A percentile compares a stretch with the other conserved stretches of the same genome.
phyloP scores from a whole-genome alignment of 352 stramenopile genomes.

The Pythium rhizo-oryzae region DNA sequence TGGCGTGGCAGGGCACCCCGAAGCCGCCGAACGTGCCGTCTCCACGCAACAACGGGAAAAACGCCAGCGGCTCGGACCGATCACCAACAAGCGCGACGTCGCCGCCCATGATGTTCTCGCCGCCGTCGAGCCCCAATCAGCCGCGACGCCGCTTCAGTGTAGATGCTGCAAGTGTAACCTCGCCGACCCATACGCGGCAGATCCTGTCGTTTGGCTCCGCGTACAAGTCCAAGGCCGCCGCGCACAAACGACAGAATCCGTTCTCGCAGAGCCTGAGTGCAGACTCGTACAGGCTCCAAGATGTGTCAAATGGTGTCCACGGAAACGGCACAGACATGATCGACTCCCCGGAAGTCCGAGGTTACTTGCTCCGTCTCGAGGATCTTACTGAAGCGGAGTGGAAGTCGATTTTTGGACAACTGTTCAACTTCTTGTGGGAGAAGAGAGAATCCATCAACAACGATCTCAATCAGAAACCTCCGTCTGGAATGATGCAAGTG shows the following conservation, averaged over 20 bases:
- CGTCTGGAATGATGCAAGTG: neutral
- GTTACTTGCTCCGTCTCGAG: constrained; percentile 66
- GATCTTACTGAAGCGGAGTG: constrained; percentile 67
- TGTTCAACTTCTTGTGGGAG: constrained; percentile 61
- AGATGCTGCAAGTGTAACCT: constrained; percentile 8
- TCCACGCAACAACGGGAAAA: constrained; percentile 13
- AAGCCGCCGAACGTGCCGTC: constrained; percentile 30
- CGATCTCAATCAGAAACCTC: neutral
- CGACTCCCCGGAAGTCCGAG: constrained; percentile 40
- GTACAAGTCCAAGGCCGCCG: constrained; percentile 22
- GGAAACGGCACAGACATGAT: constrained; percentile 11
- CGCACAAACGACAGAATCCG: constrained; percentile 14
- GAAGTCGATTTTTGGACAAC: constrained; percentile 67
- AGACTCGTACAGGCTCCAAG: constrained; percentile 8
- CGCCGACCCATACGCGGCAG: constrained; percentile 23
- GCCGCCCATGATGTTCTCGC: constrained; percentile 23
- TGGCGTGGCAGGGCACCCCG: constrained; percentile 68
- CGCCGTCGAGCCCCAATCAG: constrained; percentile 17
- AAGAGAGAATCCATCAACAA: neutral
- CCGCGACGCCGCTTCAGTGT: constrained; percentile 26
- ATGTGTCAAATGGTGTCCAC: constrained; percentile 14
- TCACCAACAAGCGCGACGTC: constrained; percentile 6
- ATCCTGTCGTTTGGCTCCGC: constrained; percentile 28
- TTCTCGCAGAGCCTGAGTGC: constrained; percentile 14
- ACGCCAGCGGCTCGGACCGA: neutral